Conservation (phyloP, 805 yeast genomes). For the Starmerella kuoi region DNA sequence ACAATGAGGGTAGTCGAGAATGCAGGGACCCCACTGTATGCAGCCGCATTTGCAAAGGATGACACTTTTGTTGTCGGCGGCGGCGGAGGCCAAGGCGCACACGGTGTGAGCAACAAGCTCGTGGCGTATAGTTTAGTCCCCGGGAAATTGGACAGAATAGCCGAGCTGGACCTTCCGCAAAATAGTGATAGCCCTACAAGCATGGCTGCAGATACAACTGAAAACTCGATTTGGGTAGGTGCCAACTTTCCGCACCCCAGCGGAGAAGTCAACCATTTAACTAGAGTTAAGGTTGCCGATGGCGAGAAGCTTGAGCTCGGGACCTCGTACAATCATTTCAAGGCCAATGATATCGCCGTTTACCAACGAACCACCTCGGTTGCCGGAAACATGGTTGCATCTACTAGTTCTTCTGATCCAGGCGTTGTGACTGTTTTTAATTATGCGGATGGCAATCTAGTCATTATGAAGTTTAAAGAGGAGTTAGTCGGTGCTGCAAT, state of each 20-base stretch:
- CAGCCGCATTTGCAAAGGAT: constrained; percentile 56
- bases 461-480: constrained; percentile 1
- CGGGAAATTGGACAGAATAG: constrained; percentile 1
- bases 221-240: constrained; percentile 34
- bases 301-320: constrained; percentile 3
- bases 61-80: constrained; percentile 63
- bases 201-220: constrained; percentile 41
- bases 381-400: constrained; percentile 6
- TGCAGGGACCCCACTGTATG: constrained; percentile 52
- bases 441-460: constrained; percentile 1
- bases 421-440: constrained; percentile 9
- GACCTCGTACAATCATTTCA: constrained; percentile 6
- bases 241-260: constrained; percentile 21
- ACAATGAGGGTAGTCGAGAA: constrained; percentile 8
- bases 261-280: constrained; percentile 56
- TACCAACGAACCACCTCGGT: constrained; percentile 19
- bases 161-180: constrained; percentile 21
- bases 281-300: constrained; percentile 26
- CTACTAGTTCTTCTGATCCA: constrained; percentile 9
- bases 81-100: constrained; percentile 91
- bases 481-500: constrained; percentile 10
- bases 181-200: constrained; percentile 81
- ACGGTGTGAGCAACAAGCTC: constrained; percentile 76
- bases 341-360: constrained; percentile 5
- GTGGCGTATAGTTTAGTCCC: constrained; percentile 17